phyloP scores from a whole-genome alignment of 345 rosid genomes.

The Conringia planisiliqua region DNA sequence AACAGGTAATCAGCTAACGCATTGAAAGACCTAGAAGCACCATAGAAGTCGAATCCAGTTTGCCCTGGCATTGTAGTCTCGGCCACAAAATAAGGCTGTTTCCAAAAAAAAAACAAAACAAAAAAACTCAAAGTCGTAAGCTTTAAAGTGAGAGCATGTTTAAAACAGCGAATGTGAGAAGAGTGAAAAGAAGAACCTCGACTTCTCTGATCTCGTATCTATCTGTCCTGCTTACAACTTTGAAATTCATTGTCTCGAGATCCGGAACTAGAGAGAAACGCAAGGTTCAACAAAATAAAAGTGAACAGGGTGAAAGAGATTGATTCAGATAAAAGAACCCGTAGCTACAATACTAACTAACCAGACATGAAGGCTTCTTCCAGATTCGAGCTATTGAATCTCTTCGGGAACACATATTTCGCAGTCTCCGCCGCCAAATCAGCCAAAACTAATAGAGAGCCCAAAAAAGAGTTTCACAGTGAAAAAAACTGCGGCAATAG shows the following conservation, averaged over 20 bases:
- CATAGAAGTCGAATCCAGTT: conserved; percentile 69
- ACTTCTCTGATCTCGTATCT: conserved; percentile 79
- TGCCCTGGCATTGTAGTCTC: conserved; percentile 82
- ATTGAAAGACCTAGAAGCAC: conserved; percentile 76
- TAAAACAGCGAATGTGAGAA: neutral
- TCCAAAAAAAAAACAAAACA: neutral
- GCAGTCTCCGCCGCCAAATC: conserved; percentile 71
- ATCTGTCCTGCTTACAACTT: conserved; percentile 52
- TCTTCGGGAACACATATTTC: conserved; percentile 73
- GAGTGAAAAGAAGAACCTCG: conserved; percentile 49
- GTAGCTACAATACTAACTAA: neutral
- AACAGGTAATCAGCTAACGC: conserved; percentile 88
- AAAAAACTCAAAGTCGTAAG: neutral
- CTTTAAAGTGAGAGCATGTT: neutral
- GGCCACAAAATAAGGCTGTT: conserved; percentile 74
- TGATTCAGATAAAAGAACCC: neutral
- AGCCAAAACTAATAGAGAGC: conserved; percentile 54
- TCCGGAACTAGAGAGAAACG: conserved; percentile 57
- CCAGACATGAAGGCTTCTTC: conserved; percentile 95
- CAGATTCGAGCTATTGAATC: conserved; percentile 56
- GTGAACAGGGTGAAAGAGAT: neutral
- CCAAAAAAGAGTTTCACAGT: neutral
- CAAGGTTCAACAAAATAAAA: neutral
- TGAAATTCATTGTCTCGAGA: conserved; percentile 70
- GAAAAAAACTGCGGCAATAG: neutral